Base-by-base conservation (phyloP, 352 stramenopile genomes). In the Phytophthora quininea region DNA sequence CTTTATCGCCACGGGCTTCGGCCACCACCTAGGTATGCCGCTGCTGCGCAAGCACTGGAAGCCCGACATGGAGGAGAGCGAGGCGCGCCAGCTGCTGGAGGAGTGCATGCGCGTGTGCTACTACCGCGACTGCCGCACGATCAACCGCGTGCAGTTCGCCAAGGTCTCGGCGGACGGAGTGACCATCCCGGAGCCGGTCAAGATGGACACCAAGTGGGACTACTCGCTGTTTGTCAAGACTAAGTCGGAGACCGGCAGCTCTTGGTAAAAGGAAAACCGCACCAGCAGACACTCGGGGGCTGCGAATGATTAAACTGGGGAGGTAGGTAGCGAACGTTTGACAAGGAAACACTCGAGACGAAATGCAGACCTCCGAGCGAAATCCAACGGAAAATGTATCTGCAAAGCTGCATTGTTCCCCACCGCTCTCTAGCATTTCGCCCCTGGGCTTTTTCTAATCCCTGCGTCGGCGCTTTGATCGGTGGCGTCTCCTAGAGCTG, bases 31-130 rank as follows among this genome's bases (percentile, higher is more conserved):
- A 51, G 97, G 97, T 15, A 94, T 99, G 76, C 98, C 98, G 35
- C 76, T 99, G 58, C 84, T 99, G 71, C 89, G 97, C 65, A 97
- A 98, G 71, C 90, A 98, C 66, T 99, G 96, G 90, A 78, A 81
- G 33, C 77, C 86, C 9, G 91, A 99, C 71, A 83, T 99, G 78
- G 86, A 88, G 49, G 97, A 99, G 80, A 83, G 82, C 15, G 97
- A 99, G 69, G 97, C 97, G 40, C 82, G 89, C 32, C 83, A 90
- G 58, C 75, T 99, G 56, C 79, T 99, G 48, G 96, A 99, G 74
- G 91, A 99, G 76, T 99, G 96, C 84, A 97, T 99, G 89, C 90
- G 96, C 54, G 93, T 99, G 47, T 96, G 98, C 60, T 99, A 98
- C 77, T 99, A 99, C 88, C 95, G 98, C 69, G 98, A 99, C 83